Evolutionary conservation across 345 rosid genomes (phyloP).

Genomic region (Gossypium stocksii): DNA sequence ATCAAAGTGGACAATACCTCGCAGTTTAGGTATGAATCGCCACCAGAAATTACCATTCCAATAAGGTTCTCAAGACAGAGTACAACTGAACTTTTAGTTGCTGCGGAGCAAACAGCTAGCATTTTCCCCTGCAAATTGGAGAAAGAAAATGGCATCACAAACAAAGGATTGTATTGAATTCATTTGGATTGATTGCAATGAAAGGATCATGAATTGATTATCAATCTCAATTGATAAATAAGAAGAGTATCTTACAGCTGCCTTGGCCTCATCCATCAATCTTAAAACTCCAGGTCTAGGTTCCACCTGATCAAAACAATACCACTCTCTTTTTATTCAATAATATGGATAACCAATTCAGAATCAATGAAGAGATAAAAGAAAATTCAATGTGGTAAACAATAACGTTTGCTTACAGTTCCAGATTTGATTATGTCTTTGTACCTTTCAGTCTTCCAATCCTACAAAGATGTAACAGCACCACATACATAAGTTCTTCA

Average conservation of each 20-base stretch:
- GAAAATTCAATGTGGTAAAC: background rate
- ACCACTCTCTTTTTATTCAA: slow-evolving; percentile 3
- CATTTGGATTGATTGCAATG: background rate
- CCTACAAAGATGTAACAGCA: slow-evolving; percentile 38
- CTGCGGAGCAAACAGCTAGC: slow-evolving; percentile 92
- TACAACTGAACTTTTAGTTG: slow-evolving; percentile 92
- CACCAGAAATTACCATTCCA: slow-evolving; percentile 43
- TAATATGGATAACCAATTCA: background rate
- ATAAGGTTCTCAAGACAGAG: slow-evolving; percentile 87
- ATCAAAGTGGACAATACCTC: no score
- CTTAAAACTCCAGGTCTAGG: slow-evolving; percentile 90
- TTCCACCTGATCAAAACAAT: slow-evolving; percentile 52
- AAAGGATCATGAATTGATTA: background rate
- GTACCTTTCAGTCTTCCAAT: slow-evolving; percentile 96
- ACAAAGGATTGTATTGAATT: background rate
- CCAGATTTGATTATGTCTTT: slow-evolving; percentile 91
- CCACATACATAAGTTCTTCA: background rate
- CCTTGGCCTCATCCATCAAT: slow-evolving; percentile 90
- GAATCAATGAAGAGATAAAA: background rate
- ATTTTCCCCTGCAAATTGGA: slow-evolving; percentile 54
- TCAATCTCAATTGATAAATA: background rate
- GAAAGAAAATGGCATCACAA: background rate
- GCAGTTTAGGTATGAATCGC: background rate
- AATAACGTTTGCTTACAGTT: slow-evolving; percentile 49
- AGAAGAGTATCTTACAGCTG: slow-evolving; percentile 54